These are phyloP conservation scores for Zarea fungicola DNA, from an alignment of 2,329 filamentous ascomycete species.

Conservation along the genomic window DNA sequence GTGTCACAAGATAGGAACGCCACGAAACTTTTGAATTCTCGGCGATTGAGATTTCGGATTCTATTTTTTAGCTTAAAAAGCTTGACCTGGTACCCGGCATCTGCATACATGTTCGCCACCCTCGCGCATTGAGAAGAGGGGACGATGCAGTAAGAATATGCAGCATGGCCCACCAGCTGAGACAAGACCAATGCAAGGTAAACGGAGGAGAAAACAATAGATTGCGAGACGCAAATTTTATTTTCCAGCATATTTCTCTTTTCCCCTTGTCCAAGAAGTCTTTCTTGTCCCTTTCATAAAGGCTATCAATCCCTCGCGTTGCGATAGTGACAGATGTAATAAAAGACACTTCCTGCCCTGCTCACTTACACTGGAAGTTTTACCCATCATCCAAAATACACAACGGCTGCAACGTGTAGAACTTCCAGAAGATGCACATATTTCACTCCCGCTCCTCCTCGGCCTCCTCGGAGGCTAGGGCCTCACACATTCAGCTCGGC, in stretches of 20 bases:
- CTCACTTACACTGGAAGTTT: not conserved
- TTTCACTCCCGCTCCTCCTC: not conserved
- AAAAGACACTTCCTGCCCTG: not conserved
- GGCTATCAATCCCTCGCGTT: no score
- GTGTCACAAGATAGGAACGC: no score
- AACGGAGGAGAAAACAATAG: not conserved
- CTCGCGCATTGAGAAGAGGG: no score
- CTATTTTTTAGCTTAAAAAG: no score
- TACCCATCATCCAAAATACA: not conserved
- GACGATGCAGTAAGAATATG: no score
- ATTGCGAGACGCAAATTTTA: not conserved
- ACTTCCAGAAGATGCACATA: not conserved
- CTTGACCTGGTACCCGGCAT: no score
- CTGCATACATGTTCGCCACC: no score
- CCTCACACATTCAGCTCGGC: not conserved
- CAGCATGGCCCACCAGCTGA: not conserved
- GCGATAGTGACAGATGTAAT: no score
- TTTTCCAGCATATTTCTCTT: not conserved
- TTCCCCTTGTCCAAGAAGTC: not conserved
- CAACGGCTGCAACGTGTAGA: not conserved
- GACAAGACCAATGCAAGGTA: not conserved
- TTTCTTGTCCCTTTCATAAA: not conserved
- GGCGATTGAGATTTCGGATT: no score
- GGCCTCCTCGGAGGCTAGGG: not conserved
- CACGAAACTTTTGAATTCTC: no score